Evolutionary conservation across 177 flowering plant species (phyloP).

Genomic region (Vitis hybrid): DNA sequence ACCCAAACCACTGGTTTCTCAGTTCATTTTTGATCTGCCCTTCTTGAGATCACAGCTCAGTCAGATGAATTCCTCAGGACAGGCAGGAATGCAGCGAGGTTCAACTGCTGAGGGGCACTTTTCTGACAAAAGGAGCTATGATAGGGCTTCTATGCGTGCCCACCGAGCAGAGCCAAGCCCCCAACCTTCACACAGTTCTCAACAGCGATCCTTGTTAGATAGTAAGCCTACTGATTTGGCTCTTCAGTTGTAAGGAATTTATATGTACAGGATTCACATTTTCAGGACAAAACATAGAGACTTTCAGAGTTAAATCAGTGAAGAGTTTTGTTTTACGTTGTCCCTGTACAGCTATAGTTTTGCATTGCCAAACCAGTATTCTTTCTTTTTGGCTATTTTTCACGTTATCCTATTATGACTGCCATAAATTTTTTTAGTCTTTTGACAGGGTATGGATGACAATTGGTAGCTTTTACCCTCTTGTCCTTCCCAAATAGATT

Average conservation of each 20-base stretch:
- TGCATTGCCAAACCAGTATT: no score
- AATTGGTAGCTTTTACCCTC: no score
- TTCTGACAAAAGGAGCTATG: background rate
- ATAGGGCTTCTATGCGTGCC: background rate
- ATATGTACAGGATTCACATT: background rate
- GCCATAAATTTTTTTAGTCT: no score
- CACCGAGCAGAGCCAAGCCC: background rate
- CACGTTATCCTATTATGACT: no score
- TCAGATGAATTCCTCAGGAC: constrained; percentile 27
- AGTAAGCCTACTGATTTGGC: constrained; percentile 14
- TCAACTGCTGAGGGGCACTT: background rate
- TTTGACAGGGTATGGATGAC: no score
- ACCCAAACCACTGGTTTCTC: constrained; percentile 5
- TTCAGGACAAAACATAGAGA: background rate
- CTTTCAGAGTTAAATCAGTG: background rate
- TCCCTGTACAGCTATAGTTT: no score
- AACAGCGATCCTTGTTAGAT: constrained; percentile 11
- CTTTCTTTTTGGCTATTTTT: no score
- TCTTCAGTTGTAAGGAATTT: constrained; percentile 20
- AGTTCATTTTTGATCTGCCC: constrained; percentile 33
- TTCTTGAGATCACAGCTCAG: constrained; percentile 29
- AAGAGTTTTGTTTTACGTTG: background rate
- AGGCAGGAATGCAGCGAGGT: constrained; percentile 1
- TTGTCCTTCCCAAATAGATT: no score
- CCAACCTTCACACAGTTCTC: background rate